Evolutionary conservation across 352 stramenopile genomes (phyloP).

Genomic region (Phytophthora meadii): DNA sequence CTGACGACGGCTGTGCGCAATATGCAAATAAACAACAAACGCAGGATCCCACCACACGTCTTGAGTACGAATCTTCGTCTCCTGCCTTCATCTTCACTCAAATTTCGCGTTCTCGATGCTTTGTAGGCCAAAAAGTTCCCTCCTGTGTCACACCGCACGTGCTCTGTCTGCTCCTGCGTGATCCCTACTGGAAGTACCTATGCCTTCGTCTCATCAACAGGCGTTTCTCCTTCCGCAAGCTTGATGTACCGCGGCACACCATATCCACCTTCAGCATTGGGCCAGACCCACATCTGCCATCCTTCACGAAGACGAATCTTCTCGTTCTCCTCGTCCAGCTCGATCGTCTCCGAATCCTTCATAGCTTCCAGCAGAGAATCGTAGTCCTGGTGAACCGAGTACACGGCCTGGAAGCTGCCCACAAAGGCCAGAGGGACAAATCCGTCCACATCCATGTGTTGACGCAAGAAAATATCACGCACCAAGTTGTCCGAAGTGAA

Average conservation of each 20-base stretch:
- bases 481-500: conserved; percentile 87
- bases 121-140: background rate
- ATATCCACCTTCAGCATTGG: conserved; percentile 85
- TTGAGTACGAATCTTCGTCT: background rate
- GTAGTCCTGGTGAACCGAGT: conserved; percentile 87
- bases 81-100: background rate
- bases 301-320: conserved; percentile 88
- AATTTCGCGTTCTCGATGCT: background rate
- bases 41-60: conserved; percentile 6
- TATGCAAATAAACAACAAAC: conserved; percentile 31
- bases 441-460: conserved; percentile 89
- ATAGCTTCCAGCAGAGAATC: conserved; percentile 77
- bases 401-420: conserved; percentile 90
- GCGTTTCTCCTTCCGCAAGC: conserved; percentile 42
- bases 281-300: conserved; percentile 92
- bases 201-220: conserved; percentile 35
- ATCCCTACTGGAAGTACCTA: conserved; percentile 28
- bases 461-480: conserved; percentile 84
- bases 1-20: conserved; percentile 25
- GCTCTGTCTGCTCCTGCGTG: background rate
- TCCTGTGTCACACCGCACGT: background rate
- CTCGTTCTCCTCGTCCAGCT: conserved; percentile 91
- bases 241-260: conserved; percentile 92
- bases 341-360: conserved; percentile 65
- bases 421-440: conserved; percentile 91